phyloP scores from a whole-genome alignment of 495 filamentous ascomycete species.

The Talaromyces adpressus region DNA sequence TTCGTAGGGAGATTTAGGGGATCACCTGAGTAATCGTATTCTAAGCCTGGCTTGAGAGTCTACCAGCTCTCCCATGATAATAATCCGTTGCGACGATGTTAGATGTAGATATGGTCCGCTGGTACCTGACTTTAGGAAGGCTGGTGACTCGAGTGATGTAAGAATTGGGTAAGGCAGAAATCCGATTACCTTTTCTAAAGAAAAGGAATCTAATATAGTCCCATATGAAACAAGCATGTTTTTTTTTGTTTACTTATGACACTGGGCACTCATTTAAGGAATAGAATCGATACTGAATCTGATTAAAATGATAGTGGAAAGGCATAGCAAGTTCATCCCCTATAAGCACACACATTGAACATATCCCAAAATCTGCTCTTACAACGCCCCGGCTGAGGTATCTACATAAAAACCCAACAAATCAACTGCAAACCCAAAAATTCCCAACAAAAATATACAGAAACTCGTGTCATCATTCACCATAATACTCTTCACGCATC shows the following conservation, averaged over 20 bases:
- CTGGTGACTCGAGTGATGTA: no score
- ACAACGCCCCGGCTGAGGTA: background rate
- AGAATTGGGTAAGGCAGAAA: background rate
- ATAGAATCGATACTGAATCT: background rate
- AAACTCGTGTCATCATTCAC: background rate
- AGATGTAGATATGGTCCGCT: no score
- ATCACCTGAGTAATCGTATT: no score
- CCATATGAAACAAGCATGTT: no score
- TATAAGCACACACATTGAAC: background rate
- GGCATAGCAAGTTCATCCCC: background rate
- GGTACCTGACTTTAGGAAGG: no score
- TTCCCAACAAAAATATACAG: background rate
- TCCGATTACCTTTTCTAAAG: background rate
- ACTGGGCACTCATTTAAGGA: background rate
- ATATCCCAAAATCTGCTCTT: background rate
- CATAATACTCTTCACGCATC: background rate
- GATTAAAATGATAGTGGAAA: background rate
- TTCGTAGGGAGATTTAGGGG: no score
- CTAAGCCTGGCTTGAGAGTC: no score
- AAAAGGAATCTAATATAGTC: no score
- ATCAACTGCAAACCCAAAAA: background rate
- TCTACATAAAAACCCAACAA: background rate
- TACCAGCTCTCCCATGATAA: no score
- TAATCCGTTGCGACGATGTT: no score
- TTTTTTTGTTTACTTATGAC: no score